These are phyloP conservation scores for Kodamaea hsintzibuensis DNA, from an alignment of 805 yeast species.

Conservation along the genomic window DNA sequence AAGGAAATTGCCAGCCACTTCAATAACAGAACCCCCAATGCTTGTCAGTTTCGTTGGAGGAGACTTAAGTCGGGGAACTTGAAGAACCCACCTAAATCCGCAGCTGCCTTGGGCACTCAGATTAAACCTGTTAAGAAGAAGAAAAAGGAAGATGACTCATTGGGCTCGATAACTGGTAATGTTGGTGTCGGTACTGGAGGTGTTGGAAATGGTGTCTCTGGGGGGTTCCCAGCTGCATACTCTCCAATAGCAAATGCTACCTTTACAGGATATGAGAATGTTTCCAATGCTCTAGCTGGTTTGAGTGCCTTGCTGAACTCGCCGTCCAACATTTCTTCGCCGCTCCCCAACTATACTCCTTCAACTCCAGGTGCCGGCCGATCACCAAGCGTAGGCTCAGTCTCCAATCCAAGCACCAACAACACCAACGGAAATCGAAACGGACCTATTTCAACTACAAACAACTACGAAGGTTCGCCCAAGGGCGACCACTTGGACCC, in stretches of 20 bases:
- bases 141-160: constrained; percentile 10
- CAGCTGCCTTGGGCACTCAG: constrained; percentile 22
- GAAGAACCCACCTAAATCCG: constrained; percentile 45
- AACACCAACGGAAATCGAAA: neutral
- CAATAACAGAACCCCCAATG: constrained; percentile 44
- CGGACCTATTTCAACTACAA: constrained; percentile 14
- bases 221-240: constrained; percentile 31
- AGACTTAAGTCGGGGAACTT: constrained; percentile 45
- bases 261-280: constrained; percentile 43
- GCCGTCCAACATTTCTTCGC: constrained; percentile 30
- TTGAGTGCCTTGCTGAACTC: constrained; percentile 42
- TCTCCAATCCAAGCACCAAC: constrained; percentile 8
- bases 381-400: constrained; percentile 19
- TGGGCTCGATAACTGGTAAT: neutral
- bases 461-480: constrained; percentile 25
- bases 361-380: constrained; percentile 21
- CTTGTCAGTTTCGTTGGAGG: constrained; percentile 40
- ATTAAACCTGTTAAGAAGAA: constrained; percentile 11
- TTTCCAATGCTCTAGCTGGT: constrained; percentile 45
- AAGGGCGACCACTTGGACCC: constrained; percentile 34
- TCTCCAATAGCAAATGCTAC: constrained; percentile 37
- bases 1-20: constrained; percentile 47
- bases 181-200: neutral
- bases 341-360: constrained; percentile 24
- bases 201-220: constrained; percentile 11